Base-by-base conservation (phyloP, 2,329 filamentous ascomycete genomes). In the Fusarium brachygibbosum region DNA sequence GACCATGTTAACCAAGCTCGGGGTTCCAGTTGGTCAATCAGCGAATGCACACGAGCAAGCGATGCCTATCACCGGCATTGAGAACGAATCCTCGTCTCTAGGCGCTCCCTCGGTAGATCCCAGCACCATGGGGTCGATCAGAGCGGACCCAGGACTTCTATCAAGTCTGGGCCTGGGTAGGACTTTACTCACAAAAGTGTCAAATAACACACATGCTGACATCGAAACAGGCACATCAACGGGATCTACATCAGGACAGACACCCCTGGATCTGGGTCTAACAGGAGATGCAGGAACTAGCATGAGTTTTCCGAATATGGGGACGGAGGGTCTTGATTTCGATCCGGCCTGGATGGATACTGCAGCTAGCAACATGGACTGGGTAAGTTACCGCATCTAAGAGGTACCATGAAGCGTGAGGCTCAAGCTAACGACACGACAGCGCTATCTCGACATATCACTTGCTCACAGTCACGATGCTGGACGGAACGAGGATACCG, bases 1-100 rank as follows among this genome's bases (percentile, higher is more conserved):
- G 8, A 80, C 78, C 6, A 84, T 87, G 79, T 74, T 86, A 34
- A 74, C 75, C 4, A 84, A 81, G 66, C 75, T 86, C 9, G 79
- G 78, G 6, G 71, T 68, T 25, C 75, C 78, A 3, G 72, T 78
- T 11, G 70, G 73, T 14, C 58, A 66, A 16, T 55, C 55, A 8
- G 56, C 64, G 11, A 49, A 44, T 21, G 23, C 38, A 31, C 32
- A 51, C 17, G 52, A 53, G 13, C 48, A 50, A 40, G 37, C 40
- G n/a, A 40, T 38, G 29, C 35, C 62, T 19, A 56, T 41, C 29
- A 40, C 44, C n/a, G 57, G 49, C 32, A 28, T 48, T 23, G 65
- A 60, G 12, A 50, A 58, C 37, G 56, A 42, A 23, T 67, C 74
- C 38, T 69, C 53, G 3, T 73, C 75, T 12, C 51, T 63, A 19